These are phyloP conservation scores for Sporothrix sp. DNA, from an alignment of 2,329 filamentous ascomycete species.

Conservation along the genomic window DNA sequence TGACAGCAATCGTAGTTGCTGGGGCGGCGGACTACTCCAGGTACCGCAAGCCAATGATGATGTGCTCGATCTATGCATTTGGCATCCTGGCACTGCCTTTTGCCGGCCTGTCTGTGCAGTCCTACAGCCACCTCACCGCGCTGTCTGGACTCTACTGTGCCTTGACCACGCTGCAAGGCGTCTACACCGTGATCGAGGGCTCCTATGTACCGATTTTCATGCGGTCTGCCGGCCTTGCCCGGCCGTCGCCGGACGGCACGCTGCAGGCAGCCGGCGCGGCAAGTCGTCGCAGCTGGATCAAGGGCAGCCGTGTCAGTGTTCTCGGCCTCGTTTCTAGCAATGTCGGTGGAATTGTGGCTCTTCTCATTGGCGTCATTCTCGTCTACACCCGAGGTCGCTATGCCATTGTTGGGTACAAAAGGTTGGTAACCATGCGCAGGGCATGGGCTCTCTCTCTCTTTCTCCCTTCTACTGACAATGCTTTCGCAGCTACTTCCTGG, in stretches of 20 bases:
- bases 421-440: too few species aligned
- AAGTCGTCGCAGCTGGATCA: background rate
- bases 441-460: too few species aligned
- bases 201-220: constrained; percentile 11
- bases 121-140: background rate
- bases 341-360: constrained; percentile 4
- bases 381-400: constrained; percentile 5
- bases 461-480: too few species aligned
- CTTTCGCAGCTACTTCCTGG: background rate
- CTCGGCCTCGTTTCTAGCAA: constrained; percentile 5
- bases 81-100: constrained; percentile 6
- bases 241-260: too few species aligned
- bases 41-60: constrained; percentile 10
- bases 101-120: background rate
- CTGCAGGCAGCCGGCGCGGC: background rate
- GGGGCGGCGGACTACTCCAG: constrained; percentile 5
- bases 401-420: background rate
- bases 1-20: constrained; percentile 6
- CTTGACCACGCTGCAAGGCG: constrained; percentile 4
- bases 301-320: constrained; percentile 9
- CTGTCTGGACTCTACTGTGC: constrained; percentile 7
- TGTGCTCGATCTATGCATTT: constrained; percentile 10
- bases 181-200: constrained; percentile 9
- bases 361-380: constrained; percentile 10
- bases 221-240: background rate